Base-by-base conservation (phyloP, 345 rosid genomes). In the Eutrema yunnanense region DNA sequence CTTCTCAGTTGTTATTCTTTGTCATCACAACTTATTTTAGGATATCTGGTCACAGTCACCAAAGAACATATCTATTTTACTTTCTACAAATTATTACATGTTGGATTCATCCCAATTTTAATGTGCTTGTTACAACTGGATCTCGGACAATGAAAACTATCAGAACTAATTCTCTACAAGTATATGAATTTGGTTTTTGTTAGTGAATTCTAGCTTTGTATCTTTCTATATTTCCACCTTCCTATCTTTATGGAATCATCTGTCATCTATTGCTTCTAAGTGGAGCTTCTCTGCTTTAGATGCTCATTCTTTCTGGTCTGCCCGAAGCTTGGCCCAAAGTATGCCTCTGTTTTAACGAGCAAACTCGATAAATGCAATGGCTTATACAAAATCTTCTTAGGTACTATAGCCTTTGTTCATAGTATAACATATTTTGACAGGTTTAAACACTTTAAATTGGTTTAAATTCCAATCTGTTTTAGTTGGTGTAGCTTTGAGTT, bases 51-150 rank as follows among this genome's bases (percentile, higher is more conserved):
- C 34, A 32, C 34, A 2, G 53, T 51, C 33, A 61, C n/a, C 22
- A 49, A 60, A 44, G 26, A 42, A 55, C 42, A 73, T 10, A 22
- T 22, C 22, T 0, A 64, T 46, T 54, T 32, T 1, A 41, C 16
- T 19, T 65, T 29, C 43, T 22, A 8, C 8, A 38, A 48, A 13
- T 0, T 41, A 27, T 37, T 47, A 14, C 37, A 4, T 12, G 46
- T 61, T 60, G 64, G 29, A 26, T n/a, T n/a, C n/a, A n/a, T n/a
- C n/a, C n/a, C n/a, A n/a, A n/a, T n/a, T n/a, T n/a, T 62, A 86
- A 91, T 96, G 88, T 91, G 67, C 98, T 94, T 85, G 96, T 94
- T 72, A 97, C 92, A 74, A 91, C 92, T 82, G 98, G 98, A 58
- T 91, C 92, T 38, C 83, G 86, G 87, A 89, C 89, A 40, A 86